Evolutionary conservation across 176 grass and related monocot species (phyloP).

Genomic region (Guadua angustifolia): DNA sequence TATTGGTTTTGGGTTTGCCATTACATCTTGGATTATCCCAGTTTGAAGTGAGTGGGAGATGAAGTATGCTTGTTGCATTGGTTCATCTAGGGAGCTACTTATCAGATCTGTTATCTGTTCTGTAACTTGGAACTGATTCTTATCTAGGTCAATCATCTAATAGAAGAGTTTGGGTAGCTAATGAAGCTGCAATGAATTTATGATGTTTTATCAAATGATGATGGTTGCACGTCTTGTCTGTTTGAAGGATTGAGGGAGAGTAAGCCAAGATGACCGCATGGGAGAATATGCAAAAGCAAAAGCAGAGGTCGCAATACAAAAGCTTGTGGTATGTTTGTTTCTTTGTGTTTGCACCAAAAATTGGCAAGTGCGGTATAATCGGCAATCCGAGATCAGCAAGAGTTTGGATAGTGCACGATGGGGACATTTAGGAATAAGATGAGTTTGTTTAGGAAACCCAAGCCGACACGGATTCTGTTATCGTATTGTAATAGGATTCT

Average conservation of each 20-base stretch:
- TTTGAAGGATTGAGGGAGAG: conserved; percentile 61
- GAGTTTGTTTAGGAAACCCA: no score
- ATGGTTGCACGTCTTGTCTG: conserved; percentile 37
- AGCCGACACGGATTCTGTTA: no score
- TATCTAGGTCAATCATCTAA: conserved; percentile 19
- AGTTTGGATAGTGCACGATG: no score
- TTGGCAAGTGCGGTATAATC: no score
- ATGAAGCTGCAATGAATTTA: conserved; percentile 30
- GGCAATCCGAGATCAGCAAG: no score
- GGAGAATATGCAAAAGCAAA: conserved; percentile 76
- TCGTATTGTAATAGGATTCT: no score
- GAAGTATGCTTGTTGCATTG: conserved; percentile 8
- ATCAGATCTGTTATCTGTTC: neutral
- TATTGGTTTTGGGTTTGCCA: neutral
- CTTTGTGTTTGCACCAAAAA: no score
- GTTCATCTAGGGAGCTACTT: neutral
- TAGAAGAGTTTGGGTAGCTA: conserved; percentile 2
- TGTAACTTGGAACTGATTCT: conserved; percentile 16
- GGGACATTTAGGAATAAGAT: no score
- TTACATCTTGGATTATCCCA: neutral
- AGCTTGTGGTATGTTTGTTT: conserved; percentile 66
- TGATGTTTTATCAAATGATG: conserved; percentile 16
- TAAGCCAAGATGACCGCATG: conserved; percentile 76
- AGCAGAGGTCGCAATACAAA: conserved; percentile 72
- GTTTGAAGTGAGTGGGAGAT: conserved; percentile 11